Evolutionary conservation across 176 grass and related monocot genomes (phyloP).

Genomic region (Typha latifolia): DNA sequence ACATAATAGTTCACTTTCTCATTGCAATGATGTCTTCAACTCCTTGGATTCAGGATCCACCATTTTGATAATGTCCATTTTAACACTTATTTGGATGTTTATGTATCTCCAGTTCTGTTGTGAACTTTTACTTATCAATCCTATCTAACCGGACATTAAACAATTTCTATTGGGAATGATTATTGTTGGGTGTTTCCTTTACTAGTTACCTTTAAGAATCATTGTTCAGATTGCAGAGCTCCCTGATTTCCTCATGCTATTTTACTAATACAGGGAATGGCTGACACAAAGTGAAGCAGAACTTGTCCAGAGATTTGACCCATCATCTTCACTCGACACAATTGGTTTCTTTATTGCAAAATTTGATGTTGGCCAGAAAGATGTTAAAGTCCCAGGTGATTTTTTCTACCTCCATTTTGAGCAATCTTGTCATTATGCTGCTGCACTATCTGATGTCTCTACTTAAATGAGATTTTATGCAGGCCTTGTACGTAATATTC

Average conservation of each 20-base stretch:
- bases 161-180: no score
- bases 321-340: constrained; percentile 67
- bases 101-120: no score
- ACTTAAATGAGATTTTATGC: not conserved
- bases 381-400: constrained; percentile 7
- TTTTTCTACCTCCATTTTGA: not conserved
- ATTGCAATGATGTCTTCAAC: no score
- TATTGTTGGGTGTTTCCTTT: no score
- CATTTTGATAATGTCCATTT: no score
- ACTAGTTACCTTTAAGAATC: no score
- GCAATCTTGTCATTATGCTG: not conserved
- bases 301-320: constrained; percentile 94
- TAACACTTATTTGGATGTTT: no score
- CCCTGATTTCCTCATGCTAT: not conserved
- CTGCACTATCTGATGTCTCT: not conserved
- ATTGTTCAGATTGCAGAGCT: no score
- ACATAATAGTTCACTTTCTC: no score
- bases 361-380: constrained; percentile 51
- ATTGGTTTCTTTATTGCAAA: constrained; percentile 98
- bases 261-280: constrained; percentile 48
- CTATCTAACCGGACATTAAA: no score
- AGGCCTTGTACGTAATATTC: not conserved
- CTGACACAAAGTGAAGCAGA: constrained; percentile 62
- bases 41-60: no score
- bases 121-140: no score